Base-by-base conservation (phyloP, 257 asterid genomes). In the Nicotiana tomentosiformis region DNA sequence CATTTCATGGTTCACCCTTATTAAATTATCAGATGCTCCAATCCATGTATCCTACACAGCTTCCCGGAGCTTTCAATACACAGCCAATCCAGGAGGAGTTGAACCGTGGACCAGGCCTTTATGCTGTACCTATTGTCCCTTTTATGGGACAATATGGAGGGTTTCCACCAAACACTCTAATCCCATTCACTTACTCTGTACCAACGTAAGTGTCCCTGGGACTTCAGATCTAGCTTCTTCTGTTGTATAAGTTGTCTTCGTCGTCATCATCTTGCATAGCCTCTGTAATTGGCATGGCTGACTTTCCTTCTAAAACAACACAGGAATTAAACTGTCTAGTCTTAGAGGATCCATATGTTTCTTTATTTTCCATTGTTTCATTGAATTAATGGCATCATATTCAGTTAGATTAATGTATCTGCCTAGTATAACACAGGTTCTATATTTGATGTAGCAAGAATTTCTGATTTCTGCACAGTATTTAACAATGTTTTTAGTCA, bases 71-170 rank as follows among this genome's bases (percentile, higher is more conserved):
- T 76, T 60, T 32, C 30, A 77, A 61, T 49, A 64, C 58, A 77
- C 91, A 86, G 64, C 90, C 82, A 74, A 80, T 77, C 62, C 93
- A 90, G 85, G 99, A 94, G 81, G 93, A 83, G 90, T 84, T 88
- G 74, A 91, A 91, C 84, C 94, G 82, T 83, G 98, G 98, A 39
- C 97, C 93, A 46, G 99, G 99, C 69, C 90, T 96, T 39, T 96
- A 96, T 90, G 99, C 98, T 81, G 98, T 96, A 85, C 90, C 95
- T 1, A 89, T 89, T 81, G 84, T 29, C 87, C 95, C 97, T 8
- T 80, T 82, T 77, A 84, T 82, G 91, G 98, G 94, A 53, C 90
- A 90, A 51, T 43, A 88, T 78, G 77, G 85, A 39, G 98, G 95
- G 60, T 90, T 90, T 86, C 89, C 91, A 39, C 77, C 96, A 35